Conservation (phyloP, 2,329 filamentous ascomycete genomes). For the Taxawa tesnikishii region DNA sequence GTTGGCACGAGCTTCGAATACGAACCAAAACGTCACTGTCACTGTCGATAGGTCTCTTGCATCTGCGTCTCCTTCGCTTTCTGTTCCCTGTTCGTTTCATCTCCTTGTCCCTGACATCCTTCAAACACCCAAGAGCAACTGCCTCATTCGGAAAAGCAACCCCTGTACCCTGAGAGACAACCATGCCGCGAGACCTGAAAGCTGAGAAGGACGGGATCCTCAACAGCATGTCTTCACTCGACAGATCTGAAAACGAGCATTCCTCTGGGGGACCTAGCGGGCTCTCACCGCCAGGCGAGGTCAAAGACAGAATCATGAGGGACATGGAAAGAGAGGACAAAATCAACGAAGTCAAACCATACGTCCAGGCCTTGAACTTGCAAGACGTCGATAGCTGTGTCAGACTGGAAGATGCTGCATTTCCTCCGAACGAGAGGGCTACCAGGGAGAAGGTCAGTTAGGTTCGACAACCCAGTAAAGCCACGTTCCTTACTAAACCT, state of each 20-base stretch:
- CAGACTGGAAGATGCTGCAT: constrained; percentile 44
- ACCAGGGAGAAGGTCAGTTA: constrained; percentile 47
- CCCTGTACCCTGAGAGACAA: not conserved
- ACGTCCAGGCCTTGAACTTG: constrained; percentile 59
- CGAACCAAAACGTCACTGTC: no score
- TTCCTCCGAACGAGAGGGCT: constrained; percentile 45
- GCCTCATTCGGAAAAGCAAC: constrained; percentile 4
- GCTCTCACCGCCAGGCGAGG: constrained; percentile 3
- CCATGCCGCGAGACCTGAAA: constrained; percentile 31
- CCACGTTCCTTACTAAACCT: no score
- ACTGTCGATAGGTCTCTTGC: no score
- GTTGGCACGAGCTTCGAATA: no score
- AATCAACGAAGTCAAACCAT: constrained; percentile 53
- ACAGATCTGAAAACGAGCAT: constrained; percentile 15
- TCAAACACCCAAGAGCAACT: no score
- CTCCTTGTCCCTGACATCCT: no score
- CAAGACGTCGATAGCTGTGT: constrained; percentile 53
- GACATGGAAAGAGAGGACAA: constrained; percentile 26
- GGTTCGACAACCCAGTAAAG: no score
- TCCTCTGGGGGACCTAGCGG: constrained; percentile 2
- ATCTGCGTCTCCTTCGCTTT: no score
- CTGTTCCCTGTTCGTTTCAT: no score
- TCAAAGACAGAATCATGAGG: constrained; percentile 8
- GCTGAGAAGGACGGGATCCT: constrained; percentile 20
- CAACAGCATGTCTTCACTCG: constrained; percentile 23